These are phyloP conservation scores for Proliferodiscus dingleyae DNA, from an alignment of 2,329 filamentous ascomycete genomes.

Conservation along the genomic window DNA sequence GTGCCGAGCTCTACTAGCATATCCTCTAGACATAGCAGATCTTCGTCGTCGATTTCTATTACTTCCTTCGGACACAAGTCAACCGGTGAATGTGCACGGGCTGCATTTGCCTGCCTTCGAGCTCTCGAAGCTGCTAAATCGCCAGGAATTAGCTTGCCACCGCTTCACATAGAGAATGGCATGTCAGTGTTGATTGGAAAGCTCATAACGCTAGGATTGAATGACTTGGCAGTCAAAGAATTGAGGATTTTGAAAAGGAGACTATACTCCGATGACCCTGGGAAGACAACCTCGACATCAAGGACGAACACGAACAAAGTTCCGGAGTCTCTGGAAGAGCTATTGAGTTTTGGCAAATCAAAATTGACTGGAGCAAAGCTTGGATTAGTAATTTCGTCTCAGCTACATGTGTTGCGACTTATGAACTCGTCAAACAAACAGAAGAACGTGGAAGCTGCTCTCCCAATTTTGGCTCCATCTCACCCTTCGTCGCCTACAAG, in stretches of 20 bases:
- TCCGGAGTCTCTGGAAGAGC: conserved; percentile 47
- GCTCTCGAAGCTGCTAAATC: conserved; percentile 47
- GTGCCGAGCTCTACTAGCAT: conserved; percentile 53
- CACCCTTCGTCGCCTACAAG: conserved; percentile 53
- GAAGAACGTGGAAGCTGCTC: conserved; percentile 50
- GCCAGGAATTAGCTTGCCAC: conserved; percentile 49
- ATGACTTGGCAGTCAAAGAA: conserved; percentile 66
- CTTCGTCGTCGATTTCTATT: conserved; percentile 34
- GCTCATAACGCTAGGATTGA: conserved; percentile 58
- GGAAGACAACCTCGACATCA: conserved; percentile 23
- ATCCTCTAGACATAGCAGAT: conserved; percentile 38
- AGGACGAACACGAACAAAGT: conserved; percentile 33
- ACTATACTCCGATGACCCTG: conserved; percentile 43
- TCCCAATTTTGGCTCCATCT: conserved; percentile 50
- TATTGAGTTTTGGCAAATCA: conserved; percentile 56
- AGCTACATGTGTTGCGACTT: conserved; percentile 60
- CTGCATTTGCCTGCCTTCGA: conserved; percentile 62
- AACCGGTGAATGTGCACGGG: conserved; percentile 57
- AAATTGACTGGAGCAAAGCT: conserved; percentile 42
- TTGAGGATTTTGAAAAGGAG: conserved; percentile 60
- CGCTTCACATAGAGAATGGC: conserved; percentile 67
- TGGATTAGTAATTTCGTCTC: conserved; percentile 55
- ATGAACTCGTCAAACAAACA: conserved; percentile 57
- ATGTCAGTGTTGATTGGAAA: conserved; percentile 66
- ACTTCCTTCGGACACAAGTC: conserved; percentile 32